Percentiles rank a stretch among this genome's conserved stretches.
phyloP scores from a whole-genome alignment of 2,329 filamentous ascomycete species.

The Ophiostoma sp. region DNA sequence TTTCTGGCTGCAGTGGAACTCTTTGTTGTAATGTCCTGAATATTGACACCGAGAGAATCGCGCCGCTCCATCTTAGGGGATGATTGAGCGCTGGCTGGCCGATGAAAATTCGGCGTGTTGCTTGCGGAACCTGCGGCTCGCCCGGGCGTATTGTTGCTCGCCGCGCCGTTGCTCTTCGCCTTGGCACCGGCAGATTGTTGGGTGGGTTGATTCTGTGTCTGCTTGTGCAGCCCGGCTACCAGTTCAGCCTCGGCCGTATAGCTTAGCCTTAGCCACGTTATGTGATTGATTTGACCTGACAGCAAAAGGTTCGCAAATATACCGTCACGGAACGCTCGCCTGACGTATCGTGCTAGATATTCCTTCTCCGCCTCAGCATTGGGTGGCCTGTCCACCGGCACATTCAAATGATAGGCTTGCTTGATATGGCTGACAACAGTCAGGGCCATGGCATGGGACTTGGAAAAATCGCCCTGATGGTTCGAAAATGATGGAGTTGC shows the following conservation, averaged over 20 bases:
- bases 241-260: background rate
- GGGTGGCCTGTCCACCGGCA: background rate
- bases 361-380: background rate
- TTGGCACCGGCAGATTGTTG: background rate
- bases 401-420: no score
- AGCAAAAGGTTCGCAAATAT: slow-evolving; percentile 9
- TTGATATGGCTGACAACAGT: background rate
- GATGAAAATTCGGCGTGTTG: background rate
- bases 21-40: background rate
- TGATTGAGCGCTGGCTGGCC: background rate
- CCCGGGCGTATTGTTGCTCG: no score
- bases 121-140: no score
- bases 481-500: background rate
- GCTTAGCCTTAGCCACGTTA: no score
- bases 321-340: slow-evolving; percentile 10
- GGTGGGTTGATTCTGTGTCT: background rate
- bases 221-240: no score
- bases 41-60: background rate
- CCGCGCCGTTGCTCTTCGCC: no score
- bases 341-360: background rate
- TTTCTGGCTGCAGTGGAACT: background rate
- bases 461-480: background rate
- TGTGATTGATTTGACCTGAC: background rate
- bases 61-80: background rate
- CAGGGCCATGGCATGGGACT: background rate